These are phyloP conservation scores for Rhizomucor miehei DNA, from an alignment of 371 early-diverging fungal genomes.

Conservation along the genomic window DNA sequence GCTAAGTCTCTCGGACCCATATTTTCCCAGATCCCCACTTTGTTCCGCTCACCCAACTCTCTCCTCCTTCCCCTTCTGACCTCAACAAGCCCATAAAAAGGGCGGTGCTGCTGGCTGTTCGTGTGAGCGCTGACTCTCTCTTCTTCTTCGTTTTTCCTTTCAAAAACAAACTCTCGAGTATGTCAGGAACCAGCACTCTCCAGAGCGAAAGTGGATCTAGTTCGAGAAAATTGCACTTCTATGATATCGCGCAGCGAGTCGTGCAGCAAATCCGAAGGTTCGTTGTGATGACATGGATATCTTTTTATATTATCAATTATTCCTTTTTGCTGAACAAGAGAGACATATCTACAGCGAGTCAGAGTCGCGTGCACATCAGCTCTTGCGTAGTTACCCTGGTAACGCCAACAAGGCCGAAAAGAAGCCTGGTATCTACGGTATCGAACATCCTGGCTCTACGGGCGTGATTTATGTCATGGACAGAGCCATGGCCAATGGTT, in stretches of 20 bases:
- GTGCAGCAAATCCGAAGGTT: slow-evolving; percentile 25
- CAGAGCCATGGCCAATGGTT: slow-evolving; percentile 42
- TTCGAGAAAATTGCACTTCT: slow-evolving; percentile 7
- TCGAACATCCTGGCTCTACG: slow-evolving; percentile 42
- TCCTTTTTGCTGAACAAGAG: too few species aligned
- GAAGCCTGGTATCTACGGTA: slow-evolving; percentile 19
- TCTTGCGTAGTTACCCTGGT: slow-evolving; percentile 20
- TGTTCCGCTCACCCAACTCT: too few species aligned
- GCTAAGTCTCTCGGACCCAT: neutral
- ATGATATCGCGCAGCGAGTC: slow-evolving; percentile 26
- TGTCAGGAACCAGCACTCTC: too few species aligned
- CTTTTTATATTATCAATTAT: neutral
- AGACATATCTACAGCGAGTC: slow-evolving; percentile 12
- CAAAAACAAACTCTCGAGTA: too few species aligned
- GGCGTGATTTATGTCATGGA: slow-evolving; percentile 56
- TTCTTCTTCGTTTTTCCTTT: too few species aligned
- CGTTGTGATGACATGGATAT: neutral
- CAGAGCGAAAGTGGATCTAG: too few species aligned
- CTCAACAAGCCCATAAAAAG: too few species aligned
- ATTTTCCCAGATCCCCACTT: neutral
- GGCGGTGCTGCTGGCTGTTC: too few species aligned
- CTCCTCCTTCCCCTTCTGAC: neutral
- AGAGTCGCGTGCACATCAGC: slow-evolving; percentile 21
- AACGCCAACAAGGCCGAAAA: slow-evolving; percentile 14
- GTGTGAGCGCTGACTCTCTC: too few species aligned